A percentile compares a stretch with the other conserved stretches of the same genome.
Evolutionary conservation across 371 early-diverging fungal genomes (phyloP).

Genomic region (Mortierella sp.): DNA sequence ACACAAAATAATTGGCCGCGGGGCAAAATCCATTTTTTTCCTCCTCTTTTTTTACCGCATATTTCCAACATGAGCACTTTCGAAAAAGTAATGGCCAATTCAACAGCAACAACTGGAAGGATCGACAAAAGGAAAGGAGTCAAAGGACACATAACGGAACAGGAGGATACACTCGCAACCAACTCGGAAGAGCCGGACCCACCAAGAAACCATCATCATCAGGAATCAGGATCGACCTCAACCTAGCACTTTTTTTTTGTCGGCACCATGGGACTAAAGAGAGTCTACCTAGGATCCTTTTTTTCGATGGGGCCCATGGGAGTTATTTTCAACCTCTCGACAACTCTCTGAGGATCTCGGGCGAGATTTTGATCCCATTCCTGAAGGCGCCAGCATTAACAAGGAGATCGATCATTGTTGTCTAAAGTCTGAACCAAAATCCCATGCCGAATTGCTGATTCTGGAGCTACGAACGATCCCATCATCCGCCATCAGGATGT

Average conservation of each 20-base stretch:
- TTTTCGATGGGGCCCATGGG: conserved; percentile 1
- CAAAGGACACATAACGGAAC: neutral
- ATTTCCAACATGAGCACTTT: conserved; percentile 59
- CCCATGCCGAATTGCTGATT: conserved; percentile 35
- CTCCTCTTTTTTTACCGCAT: conserved; percentile 56
- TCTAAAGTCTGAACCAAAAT: conserved; percentile 9
- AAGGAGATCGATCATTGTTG: neutral
- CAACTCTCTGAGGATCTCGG: neutral
- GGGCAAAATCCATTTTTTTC: conserved; percentile 37
- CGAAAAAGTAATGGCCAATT: conserved; percentile 55
- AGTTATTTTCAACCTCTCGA: neutral
- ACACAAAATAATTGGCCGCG: conserved; percentile 35
- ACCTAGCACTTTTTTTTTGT: neutral
- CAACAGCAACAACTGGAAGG: neutral
- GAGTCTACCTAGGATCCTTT: neutral
- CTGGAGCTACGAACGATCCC: neutral
- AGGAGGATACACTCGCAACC: neutral
- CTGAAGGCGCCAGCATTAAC: neutral
- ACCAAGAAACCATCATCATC: neutral
- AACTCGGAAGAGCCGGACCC: neutral
- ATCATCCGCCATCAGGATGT: neutral
- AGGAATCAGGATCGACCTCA: conserved; percentile 8
- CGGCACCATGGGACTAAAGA: neutral
- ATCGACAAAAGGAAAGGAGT: neutral
- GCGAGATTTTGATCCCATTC: neutral